A percentile compares a stretch with the other conserved stretches of the same genome.
Conservation (phyloP, 1,139 yeast genomes). For the Kodamaea alishanica region DNA sequence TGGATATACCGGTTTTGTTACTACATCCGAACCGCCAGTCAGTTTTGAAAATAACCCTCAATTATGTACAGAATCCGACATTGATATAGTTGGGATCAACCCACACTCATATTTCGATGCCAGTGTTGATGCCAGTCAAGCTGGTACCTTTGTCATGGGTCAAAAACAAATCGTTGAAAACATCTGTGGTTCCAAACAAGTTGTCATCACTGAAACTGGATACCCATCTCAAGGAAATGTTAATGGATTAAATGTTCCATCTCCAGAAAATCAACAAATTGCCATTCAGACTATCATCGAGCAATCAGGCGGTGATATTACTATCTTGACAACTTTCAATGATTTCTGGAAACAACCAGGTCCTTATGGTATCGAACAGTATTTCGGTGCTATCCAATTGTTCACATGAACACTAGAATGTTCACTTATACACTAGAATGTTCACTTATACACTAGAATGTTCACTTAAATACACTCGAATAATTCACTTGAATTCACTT, state of each 20-base stretch:
- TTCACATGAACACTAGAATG: conserved; percentile 22
- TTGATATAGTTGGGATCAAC: conserved; percentile 68
- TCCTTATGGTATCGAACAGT: conserved; percentile 77
- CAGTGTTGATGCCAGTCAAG: conserved; percentile 53
- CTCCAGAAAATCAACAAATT: conserved; percentile 59
- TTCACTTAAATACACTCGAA: too few species aligned
- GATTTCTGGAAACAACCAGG: conserved; percentile 92
- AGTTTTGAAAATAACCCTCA: conserved; percentile 58
- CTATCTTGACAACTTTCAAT: conserved; percentile 71
- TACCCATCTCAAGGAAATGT: conserved; percentile 73
- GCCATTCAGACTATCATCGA: conserved; percentile 59
- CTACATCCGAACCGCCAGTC: conserved; percentile 90
- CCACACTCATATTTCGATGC: conserved; percentile 83
- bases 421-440: too few species aligned
- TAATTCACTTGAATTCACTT: too few species aligned
- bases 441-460: too few species aligned
- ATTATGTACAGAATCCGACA: conserved; percentile 61
- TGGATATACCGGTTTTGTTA: conserved; percentile 74
- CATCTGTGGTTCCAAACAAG: conserved; percentile 49
- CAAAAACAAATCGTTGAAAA: conserved; percentile 54
- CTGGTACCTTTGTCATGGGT: conserved; percentile 69
- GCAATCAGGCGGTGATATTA: conserved; percentile 55
- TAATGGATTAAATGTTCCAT: conserved; percentile 74
- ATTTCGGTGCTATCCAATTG: conserved; percentile 65
- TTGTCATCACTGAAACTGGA: conserved; percentile 78